phyloP scores from a whole-genome alignment of 208 protist species.

The Acanthamoeba healyi region DNA sequence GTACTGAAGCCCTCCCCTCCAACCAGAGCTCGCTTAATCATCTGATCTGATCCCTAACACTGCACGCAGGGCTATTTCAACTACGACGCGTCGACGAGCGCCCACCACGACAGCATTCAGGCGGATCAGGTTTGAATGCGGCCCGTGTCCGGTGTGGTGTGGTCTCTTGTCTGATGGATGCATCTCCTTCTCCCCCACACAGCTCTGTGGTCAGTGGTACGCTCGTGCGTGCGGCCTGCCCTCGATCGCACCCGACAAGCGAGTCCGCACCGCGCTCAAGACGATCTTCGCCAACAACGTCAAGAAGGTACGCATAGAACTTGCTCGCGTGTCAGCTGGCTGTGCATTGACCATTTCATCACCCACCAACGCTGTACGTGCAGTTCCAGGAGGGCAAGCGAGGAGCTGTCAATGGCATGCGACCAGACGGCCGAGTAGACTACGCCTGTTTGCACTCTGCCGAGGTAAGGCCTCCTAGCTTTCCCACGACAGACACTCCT shows the following conservation, averaged over 20 bases:
- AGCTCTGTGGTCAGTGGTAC: slow-evolving; percentile 87
- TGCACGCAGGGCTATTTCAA: slow-evolving; percentile 80
- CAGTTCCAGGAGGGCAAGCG: slow-evolving; percentile 61
- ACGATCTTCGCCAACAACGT: slow-evolving; percentile 84
- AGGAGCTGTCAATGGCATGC: slow-evolving; percentile 90
- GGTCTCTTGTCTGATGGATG: too few species aligned
- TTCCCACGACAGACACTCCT: background rate
- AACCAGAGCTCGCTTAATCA: too few species aligned
- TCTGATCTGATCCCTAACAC: too few species aligned
- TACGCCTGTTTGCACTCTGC: slow-evolving; percentile 82
- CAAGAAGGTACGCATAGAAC: slow-evolving; percentile 23
- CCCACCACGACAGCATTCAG: slow-evolving; percentile 83
- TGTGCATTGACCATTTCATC: too few species aligned
- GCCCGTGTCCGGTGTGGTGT: too few species aligned
- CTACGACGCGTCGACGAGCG: slow-evolving; percentile 78
- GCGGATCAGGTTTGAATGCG: too few species aligned
- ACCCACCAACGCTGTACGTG: too few species aligned
- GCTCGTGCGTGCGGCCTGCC: slow-evolving; percentile 72
- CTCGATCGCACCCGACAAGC: background rate
- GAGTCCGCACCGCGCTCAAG: slow-evolving; percentile 68
- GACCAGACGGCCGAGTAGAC: slow-evolving; percentile 85
- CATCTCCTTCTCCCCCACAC: too few species aligned
- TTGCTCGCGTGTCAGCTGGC: background rate
- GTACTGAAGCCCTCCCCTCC: too few species aligned
- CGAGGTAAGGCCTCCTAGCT: slow-evolving; percentile 78